Evolutionary conservation across 2,329 filamentous ascomycete species (phyloP), one percentile per base, ranked within the genome.

Genomic region (Cladosporium sp.): DNA sequence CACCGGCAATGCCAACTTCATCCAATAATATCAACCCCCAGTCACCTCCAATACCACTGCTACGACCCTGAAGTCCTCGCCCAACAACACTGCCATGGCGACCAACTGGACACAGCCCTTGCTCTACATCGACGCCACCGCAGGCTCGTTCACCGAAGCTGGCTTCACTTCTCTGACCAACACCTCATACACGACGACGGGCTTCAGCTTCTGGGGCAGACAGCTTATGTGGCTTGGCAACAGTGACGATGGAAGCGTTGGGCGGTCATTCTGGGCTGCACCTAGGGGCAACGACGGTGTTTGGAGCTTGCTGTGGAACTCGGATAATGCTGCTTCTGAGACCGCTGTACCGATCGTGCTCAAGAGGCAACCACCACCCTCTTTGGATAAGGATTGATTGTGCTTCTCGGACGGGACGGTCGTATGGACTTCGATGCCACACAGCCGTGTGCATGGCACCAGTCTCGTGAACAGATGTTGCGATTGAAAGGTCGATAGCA

Each of bases 231-330:
- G 54, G 57, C 41, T 54, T 19, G 54, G 55, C 46, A 51, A 55
- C 1, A 43, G 53, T 2, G 58, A 43, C 11, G 48, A 50, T 32
- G 48, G 16, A 13, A 34, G 48, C 14, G 40, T 40, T 11, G 48
- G 48, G 2, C 40, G 48, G 14, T 50, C 48, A 5, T 50, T 50
- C 48, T 50, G 48, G 48, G 48, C 48, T n/a, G 16, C 40, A 11
- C 48, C 48, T 6, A 42, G 40, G 34, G 9, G 48, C 10, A 14
- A 53, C 33, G 53, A 56, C 11, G 32, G 49, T 8, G 50, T 54
- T n/a, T 56, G 46, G 43, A 48, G 50, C 11, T 43, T 60, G 52
- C 54, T 56, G 22, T 59, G 56, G 58, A 61, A 61, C 22, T 43
- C 56, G 9, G 58, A 58, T 22, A 61, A 59, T 42, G 48, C 22